Percentiles rank a stretch among this genome's conserved stretches.
phyloP scores from a whole-genome alignment of 768 basidiomycete genomes.

The Auriculariales sp. region DNA sequence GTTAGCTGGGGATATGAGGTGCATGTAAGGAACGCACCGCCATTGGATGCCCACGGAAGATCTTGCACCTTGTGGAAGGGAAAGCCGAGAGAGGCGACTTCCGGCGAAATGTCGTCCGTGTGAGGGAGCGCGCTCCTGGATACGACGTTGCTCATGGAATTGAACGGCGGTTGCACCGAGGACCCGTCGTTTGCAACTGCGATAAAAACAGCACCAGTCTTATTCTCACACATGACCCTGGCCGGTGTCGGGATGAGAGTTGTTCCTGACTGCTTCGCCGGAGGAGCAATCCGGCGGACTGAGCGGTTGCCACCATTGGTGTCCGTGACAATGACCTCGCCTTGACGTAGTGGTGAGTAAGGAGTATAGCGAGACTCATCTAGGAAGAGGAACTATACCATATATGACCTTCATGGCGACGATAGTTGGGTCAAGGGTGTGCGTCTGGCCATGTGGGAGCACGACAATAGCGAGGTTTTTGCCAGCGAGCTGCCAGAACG shows the following conservation, averaged over 20 bases:
- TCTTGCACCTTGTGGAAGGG: slow-evolving; percentile 14
- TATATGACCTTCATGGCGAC: slow-evolving; percentile 12
- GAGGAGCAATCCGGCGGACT: neutral
- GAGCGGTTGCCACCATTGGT: neutral
- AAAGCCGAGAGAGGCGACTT: slow-evolving; percentile 12
- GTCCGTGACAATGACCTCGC: neutral
- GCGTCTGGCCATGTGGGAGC: slow-evolving; percentile 6
- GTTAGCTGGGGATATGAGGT: neutral
- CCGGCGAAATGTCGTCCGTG: slow-evolving; percentile 4
- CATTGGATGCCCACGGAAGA: slow-evolving; percentile 13
- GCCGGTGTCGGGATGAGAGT: neutral
- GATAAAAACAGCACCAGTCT: slow-evolving; percentile 11
- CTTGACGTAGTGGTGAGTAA: neutral
- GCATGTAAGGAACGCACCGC: slow-evolving; percentile 4
- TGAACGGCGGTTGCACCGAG: slow-evolving; percentile 8
- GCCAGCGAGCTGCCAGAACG: slow-evolving; percentile 10
- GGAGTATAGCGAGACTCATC: neutral
- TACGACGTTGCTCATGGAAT: slow-evolving; percentile 12
- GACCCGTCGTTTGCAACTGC: slow-evolving; percentile 4
- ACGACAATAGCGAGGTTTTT: slow-evolving; percentile 11
- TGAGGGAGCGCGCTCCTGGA: slow-evolving; percentile 8
- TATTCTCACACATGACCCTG: slow-evolving; percentile 1
- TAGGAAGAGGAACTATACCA: slow-evolving; percentile 5
- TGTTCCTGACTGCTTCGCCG: neutral
- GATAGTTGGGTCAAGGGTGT: neutral